Evolutionary conservation across 345 rosid species (phyloP).

Genomic region (Acer yangbiense): DNA sequence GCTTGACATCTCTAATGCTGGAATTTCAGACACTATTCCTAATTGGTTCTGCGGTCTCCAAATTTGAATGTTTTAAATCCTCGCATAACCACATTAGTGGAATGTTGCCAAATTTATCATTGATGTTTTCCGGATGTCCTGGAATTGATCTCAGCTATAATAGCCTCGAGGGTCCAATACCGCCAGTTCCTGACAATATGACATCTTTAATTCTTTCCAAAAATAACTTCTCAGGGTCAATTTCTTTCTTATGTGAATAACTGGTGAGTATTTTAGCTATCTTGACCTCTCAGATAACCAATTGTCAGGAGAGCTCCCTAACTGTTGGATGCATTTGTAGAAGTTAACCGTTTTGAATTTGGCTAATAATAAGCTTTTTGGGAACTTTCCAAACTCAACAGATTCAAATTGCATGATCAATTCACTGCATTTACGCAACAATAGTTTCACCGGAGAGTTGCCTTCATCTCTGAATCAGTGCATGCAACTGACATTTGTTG

Average conservation of each 20-base stretch:
- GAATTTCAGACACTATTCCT: not conserved
- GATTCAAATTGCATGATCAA: not conserved
- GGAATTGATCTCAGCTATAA: conserved; percentile 31
- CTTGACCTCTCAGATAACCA: conserved; percentile 19
- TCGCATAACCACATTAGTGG: conserved; percentile 30
- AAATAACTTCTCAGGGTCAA: conserved; percentile 26
- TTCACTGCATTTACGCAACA: conserved; percentile 17
- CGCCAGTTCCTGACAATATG: conserved; percentile 8
- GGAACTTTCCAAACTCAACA: conserved; percentile 15
- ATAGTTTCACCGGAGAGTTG: conserved; percentile 15
- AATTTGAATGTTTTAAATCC: conserved; percentile 9
- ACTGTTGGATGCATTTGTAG: not conserved
- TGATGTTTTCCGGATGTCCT: not conserved
- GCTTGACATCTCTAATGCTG: conserved; percentile 19
- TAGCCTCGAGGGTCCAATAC: conserved; percentile 26
- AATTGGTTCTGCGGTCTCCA: conserved; percentile 13
- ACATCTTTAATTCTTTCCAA: conserved; percentile 25
- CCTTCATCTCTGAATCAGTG: conserved; percentile 18
- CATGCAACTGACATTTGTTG: not conserved
- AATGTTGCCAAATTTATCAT: conserved; percentile 20
- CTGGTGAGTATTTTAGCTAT: not conserved
- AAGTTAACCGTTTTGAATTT: conserved; percentile 7
- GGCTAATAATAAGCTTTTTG: conserved; percentile 23
- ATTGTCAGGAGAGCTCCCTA: conserved; percentile 16
- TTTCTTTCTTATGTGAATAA: conserved; percentile 17